These are phyloP conservation scores for Beauveria bassiana DNA, from an alignment of 2,329 filamentous ascomycete genomes.

Conservation along the genomic window DNA sequence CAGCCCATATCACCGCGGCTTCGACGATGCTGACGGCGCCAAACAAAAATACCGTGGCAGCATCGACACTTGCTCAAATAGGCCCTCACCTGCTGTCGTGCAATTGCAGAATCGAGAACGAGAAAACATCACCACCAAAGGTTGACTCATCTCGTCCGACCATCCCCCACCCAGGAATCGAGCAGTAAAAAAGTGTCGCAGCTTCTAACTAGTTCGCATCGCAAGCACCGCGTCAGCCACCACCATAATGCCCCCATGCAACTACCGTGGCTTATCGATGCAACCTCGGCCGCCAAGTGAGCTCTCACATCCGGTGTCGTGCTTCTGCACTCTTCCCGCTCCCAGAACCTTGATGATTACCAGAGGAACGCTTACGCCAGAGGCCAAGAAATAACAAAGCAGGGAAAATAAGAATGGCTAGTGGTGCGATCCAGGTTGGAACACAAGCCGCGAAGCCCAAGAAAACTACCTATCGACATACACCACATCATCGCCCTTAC, in stretches of 20 bases:
- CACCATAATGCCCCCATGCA: not conserved
- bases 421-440: not conserved
- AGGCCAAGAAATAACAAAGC: no score
- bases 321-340: not conserved
- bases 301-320: not conserved
- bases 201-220: slow-evolving; percentile 7
- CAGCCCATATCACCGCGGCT: not conserved
- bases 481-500: not conserved
- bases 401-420: no score
- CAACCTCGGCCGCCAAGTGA: slow-evolving; percentile 1
- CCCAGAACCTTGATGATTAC: no score
- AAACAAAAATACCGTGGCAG: not conserved
- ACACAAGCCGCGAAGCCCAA: not conserved
- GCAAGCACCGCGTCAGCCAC: slow-evolving; percentile 8
- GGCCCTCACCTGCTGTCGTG: not conserved
- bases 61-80: not conserved
- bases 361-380: no score
- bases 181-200: not conserved
- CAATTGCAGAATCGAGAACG: not conserved
- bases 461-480: not conserved
- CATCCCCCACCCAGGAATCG: not conserved
- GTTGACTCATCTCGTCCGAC: not conserved
- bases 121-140: not conserved
- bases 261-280: not conserved
- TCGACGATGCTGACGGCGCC: not conserved